Evolutionary conservation across 306 rosid species (phyloP), one percentile per base, ranked within the genome.

Genomic region (Vigna hirtella): DNA sequence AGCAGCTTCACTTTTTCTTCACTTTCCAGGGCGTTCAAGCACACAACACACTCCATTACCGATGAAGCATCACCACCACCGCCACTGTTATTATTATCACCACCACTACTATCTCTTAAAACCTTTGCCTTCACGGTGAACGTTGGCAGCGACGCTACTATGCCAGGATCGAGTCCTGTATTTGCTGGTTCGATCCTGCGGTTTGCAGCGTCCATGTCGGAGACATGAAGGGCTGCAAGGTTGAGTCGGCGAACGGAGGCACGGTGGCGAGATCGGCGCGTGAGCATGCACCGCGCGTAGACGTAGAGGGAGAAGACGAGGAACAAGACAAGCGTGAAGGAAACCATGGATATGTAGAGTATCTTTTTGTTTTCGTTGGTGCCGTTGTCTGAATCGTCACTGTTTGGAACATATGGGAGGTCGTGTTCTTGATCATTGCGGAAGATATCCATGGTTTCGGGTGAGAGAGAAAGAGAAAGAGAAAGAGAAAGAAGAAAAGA

Each of bases 191-290:
- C 49, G 2, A 8, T 4, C 1, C 4, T 12, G 32, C 2, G 78
- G 63, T 20, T 66, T 9, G 61, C 6, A 62, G 62, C 2, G 4
- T 57, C n/a, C 1, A 11, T 0, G 9, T 77, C 12, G 30, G 78
- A 77, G 14, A 38, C 79, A 7, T 32, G 81, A 34, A 75, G 34
- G 4, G 62, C 83, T 36, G 85, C 11, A 32, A 88, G 67, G 55
- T 72, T 78, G n/a, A 83, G 74, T 0, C 20, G 79, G 56, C 32
- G 89, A 1, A 82, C 14, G 24, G 78, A 43, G 5, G 65, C 77
- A 0, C 87, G 85, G 47, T 85, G 88, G 13, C 82, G 90, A 0
- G 88, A 81, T 4, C 78, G 93, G 62, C 89, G 85, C 32, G 72
- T 56, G 34, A 86, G 83, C 70, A 66, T 68, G 20, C 58, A 85